Evolutionary conservation across 2,329 filamentous ascomycete genomes (phyloP).

Genomic region (Scleromitrula shiraiana): DNA sequence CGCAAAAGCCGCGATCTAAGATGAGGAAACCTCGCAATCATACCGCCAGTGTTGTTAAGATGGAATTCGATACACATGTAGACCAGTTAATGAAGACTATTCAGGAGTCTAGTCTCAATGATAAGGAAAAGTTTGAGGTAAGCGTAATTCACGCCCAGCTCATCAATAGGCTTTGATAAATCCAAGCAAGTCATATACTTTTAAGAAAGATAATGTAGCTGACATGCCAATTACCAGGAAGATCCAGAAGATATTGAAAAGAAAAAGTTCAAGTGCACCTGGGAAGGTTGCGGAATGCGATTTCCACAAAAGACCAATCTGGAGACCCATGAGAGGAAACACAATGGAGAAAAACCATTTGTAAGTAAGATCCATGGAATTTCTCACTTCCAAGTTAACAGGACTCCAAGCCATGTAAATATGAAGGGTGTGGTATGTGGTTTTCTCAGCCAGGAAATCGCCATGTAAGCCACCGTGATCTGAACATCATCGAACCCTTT

Average conservation of each 20-base stretch:
- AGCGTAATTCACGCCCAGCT: slow-evolving; percentile 27
- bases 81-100: slow-evolving; percentile 86
- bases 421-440: slow-evolving; percentile 60
- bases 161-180: slow-evolving; percentile 9
- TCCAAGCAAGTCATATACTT: too few relatives aligned
- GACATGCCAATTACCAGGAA: too few relatives aligned
- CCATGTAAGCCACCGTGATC: slow-evolving; percentile 48
- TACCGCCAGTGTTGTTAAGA: slow-evolving; percentile 15
- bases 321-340: slow-evolving; percentile 78
- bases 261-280: slow-evolving; percentile 66
- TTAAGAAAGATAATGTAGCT: too few relatives aligned
- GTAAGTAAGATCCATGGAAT: slow-evolving; percentile 48
- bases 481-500: background rate
- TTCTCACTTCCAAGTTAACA: background rate
- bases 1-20: background rate
- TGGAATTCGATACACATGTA: slow-evolving; percentile 71
- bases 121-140: slow-evolving; percentile 51
- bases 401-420: background rate
- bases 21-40: background rate
- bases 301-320: slow-evolving; percentile 92
- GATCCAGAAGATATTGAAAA: too few relatives aligned
- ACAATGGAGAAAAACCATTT: slow-evolving; percentile 87
- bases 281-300: slow-evolving; percentile 67
- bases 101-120: too few relatives aligned
- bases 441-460: slow-evolving; percentile 91